Evolutionary conservation across 2,329 filamentous ascomycete genomes (phyloP), one percentile per base, ranked within the genome.

Genomic region (Alternaria gaisen): DNA sequence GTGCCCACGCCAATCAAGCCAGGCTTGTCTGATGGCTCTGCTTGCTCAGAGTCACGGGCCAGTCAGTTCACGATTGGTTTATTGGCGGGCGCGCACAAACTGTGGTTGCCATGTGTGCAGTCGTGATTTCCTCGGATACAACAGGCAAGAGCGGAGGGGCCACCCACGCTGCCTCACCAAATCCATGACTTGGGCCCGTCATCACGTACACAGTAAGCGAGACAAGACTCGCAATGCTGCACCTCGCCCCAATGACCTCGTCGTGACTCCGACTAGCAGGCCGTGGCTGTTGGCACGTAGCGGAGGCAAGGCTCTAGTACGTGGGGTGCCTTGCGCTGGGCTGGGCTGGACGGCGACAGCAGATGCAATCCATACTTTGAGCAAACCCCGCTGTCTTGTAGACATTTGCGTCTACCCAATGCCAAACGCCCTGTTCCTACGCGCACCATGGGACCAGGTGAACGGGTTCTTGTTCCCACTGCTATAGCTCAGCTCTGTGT

Each of bases 181-280:
- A 36, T 59, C 42, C n/a, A 58, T 26, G 50, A 43, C 53, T 57
- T 60, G 56, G 20, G 26, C 36, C n/a, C 54, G 54, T 57, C 65
- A 66, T 66, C 55, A 62, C 65, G 58, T 61, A 61, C 61, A 56
- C 61, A 55, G 46, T 61, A 61, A 66, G 64, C 64, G 48, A 32
- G 16, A 51, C 40, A 20, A 58, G 26, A 12, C 51, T 34, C 20
- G 50, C 60, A 47, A 3, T 44, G 52, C 65, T 64, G 63, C 65
- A 52, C 58, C 57, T 20, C 57, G 60, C 61, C 64, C 43, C 61
- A 62, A 47, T 47, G 53, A 38, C 60, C 28, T 66, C 57, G 62
- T 61, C 60, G 64, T 61, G 58, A 47, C 57, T 47, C 56, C 48
- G 36, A 59, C 64, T 51, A 65, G 59, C 58, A 53, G 43, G 22